A percentile compares a stretch with the other conserved stretches of the same genome.
phyloP scores from a whole-genome alignment of 23 red algal genomes.

The Gracilaria gracilis region DNA sequence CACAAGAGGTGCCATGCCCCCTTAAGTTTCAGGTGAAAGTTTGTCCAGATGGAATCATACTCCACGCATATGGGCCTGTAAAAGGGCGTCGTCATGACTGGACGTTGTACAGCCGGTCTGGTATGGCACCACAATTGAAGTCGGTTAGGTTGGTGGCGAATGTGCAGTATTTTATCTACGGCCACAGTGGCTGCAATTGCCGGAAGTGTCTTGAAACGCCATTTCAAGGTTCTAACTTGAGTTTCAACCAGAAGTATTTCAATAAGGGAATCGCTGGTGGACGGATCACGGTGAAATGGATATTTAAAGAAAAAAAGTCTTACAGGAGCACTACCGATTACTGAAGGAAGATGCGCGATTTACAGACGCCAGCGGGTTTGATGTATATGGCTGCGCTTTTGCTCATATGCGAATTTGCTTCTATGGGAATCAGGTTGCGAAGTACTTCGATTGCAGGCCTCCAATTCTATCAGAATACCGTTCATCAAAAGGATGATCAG shows the following conservation, averaged over 20 bases:
- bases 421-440: neutral
- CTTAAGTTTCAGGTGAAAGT: constrained; percentile 41
- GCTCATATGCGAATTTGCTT: constrained; percentile 30
- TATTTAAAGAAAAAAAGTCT: constrained; percentile 55
- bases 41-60: constrained; percentile 21
- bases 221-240: constrained; percentile 38
- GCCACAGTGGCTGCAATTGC: constrained; percentile 30
- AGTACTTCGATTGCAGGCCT: constrained; percentile 1
- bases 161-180: constrained; percentile 56
- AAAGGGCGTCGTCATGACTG: constrained; percentile 52
- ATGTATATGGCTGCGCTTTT: constrained; percentile 30
- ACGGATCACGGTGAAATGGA: constrained; percentile 56
- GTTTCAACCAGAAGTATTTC: constrained; percentile 19
- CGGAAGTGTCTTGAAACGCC: constrained; percentile 37
- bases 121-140: neutral
- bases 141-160: neutral
- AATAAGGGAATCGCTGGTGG: constrained; percentile 29
- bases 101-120: constrained; percentile 12
- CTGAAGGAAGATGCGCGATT: constrained; percentile 34
- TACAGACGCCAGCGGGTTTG: constrained; percentile 23
- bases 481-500: neutral
- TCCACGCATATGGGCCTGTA: constrained; percentile 37
- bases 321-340: constrained; percentile 42
- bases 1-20: constrained; percentile 9
- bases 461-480: neutral